These are phyloP conservation scores for Ceratocystis huliohia DNA, from an alignment of 2,329 filamentous ascomycete species.

Conservation along the genomic window DNA sequence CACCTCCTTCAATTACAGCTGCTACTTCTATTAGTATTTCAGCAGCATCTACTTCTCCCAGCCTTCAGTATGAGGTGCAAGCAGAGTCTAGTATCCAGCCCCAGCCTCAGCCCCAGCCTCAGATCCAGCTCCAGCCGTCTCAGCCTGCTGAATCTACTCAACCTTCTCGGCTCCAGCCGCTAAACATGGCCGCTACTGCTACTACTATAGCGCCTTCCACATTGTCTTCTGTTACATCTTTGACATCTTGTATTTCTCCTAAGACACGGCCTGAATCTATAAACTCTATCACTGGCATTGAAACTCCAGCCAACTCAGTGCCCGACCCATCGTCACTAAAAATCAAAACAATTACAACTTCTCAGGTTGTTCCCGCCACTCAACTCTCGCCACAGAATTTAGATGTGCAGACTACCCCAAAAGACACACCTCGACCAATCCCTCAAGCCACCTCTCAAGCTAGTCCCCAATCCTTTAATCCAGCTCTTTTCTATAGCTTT, in stretches of 20 bases:
- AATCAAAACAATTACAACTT: not conserved
- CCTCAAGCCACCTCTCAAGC: not conserved
- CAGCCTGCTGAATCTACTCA: not conserved
- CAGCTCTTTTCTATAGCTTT: not conserved
- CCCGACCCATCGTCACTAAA: not conserved
- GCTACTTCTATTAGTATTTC: not conserved
- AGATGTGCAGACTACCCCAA: too few relatives aligned
- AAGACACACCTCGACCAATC: not conserved
- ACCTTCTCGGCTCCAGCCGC: not conserved
- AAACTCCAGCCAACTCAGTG: not conserved
- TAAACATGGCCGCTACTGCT: not conserved
- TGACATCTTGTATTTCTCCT: not conserved
- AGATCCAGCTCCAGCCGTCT: not conserved
- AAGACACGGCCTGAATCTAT: not conserved
- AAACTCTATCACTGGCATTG: not conserved
- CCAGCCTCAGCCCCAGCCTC: not conserved
- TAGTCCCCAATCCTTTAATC: not conserved
- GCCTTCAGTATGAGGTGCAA: not conserved
- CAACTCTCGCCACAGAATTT: not conserved
- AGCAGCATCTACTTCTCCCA: not conserved
- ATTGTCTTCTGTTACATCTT: not conserved
- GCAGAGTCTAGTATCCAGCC: not conserved
- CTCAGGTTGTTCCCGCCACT: not conserved
- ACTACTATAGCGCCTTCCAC: not conserved
- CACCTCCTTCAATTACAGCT: not conserved